phyloP scores from a whole-genome alignment of 2,329 filamentous ascomycete species.

The Epichloe aotearoae region DNA sequence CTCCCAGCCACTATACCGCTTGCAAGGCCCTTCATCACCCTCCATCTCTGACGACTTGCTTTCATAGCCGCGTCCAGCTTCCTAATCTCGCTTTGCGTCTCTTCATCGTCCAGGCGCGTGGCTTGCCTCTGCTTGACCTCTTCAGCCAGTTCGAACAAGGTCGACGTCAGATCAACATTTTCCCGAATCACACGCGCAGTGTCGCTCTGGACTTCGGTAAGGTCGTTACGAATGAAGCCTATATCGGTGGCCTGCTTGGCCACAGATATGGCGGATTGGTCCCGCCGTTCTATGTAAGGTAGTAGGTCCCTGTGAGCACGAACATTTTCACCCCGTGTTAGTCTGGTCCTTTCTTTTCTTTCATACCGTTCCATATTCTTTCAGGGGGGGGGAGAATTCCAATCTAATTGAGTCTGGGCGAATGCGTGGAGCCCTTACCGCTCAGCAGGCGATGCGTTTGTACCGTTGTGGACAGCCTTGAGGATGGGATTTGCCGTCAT shows the following conservation, averaged over 20 bases:
- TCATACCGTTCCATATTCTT: neutral
- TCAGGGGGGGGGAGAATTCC: too few species aligned
- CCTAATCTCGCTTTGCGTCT: slow-evolving; percentile 40
- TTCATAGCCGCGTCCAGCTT: slow-evolving; percentile 46
- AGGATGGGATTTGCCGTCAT: slow-evolving; percentile 63
- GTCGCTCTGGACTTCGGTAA: slow-evolving; percentile 45
- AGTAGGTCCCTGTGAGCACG: slow-evolving; percentile 44
- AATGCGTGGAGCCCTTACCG: slow-evolving; percentile 33
- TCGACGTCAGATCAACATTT: slow-evolving; percentile 50
- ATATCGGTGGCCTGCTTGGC: slow-evolving; percentile 44
- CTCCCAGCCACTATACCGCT: slow-evolving; percentile 69
- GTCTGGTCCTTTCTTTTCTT: neutral
- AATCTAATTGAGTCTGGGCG: neutral
- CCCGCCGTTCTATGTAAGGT: slow-evolving; percentile 52
- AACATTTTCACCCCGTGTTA: neutral
- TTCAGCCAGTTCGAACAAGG: slow-evolving; percentile 50
- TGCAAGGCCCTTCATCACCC: slow-evolving; percentile 64
- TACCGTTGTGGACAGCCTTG: slow-evolving; percentile 60
- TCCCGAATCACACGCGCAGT: slow-evolving; percentile 40
- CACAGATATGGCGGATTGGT: slow-evolving; percentile 50
- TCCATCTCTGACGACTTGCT: slow-evolving; percentile 52
- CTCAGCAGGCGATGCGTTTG: slow-evolving; percentile 51
- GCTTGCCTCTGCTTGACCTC: slow-evolving; percentile 38
- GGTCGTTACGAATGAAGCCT: slow-evolving; percentile 34
- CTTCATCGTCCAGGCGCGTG: slow-evolving; percentile 39